These are phyloP conservation scores for Fusarium nanum DNA, from an alignment of 2,329 filamentous ascomycete genomes.

Conservation along the genomic window DNA sequence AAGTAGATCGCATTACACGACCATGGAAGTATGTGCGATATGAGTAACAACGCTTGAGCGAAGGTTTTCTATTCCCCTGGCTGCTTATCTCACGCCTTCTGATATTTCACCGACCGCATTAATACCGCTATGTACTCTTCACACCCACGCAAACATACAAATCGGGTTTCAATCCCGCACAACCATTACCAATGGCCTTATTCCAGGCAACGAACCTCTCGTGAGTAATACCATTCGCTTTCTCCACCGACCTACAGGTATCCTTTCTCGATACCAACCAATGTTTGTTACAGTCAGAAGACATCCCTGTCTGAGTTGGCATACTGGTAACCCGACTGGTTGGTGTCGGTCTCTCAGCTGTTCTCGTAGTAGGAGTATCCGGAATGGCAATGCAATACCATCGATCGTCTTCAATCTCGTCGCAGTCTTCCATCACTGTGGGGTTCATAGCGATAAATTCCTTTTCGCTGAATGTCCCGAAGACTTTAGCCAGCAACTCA, in stretches of 20 bases:
- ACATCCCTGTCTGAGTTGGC: not conserved
- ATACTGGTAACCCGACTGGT: rapidly evolving
- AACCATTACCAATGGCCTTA: not conserved
- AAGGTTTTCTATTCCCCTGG: too few relatives aligned
- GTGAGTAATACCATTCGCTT: not conserved
- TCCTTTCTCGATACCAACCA: not conserved
- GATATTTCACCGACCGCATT: too few relatives aligned
- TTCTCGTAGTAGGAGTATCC: not conserved
- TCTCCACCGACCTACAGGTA: not conserved
- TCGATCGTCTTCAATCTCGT: rapidly evolving
- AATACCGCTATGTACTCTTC: too few relatives aligned
- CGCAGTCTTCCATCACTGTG: rapidly evolving
- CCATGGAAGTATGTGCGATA: too few relatives aligned
- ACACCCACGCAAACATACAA: conserved; percentile 2
- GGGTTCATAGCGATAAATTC: not conserved
- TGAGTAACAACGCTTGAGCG: too few relatives aligned
- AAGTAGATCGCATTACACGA: too few relatives aligned
- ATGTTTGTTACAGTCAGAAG: rapidly evolving
- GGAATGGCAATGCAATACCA: not conserved
- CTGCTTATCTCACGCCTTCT: too few relatives aligned
- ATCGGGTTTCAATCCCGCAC: not conserved
- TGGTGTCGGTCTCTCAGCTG: rapidly evolving
- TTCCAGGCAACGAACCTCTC: not conserved
- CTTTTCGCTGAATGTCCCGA: not conserved
- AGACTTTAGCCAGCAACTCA: not conserved